Conservation (phyloP, 2,329 filamentous ascomycete genomes). For the Alternaria metachromatica region DNA sequence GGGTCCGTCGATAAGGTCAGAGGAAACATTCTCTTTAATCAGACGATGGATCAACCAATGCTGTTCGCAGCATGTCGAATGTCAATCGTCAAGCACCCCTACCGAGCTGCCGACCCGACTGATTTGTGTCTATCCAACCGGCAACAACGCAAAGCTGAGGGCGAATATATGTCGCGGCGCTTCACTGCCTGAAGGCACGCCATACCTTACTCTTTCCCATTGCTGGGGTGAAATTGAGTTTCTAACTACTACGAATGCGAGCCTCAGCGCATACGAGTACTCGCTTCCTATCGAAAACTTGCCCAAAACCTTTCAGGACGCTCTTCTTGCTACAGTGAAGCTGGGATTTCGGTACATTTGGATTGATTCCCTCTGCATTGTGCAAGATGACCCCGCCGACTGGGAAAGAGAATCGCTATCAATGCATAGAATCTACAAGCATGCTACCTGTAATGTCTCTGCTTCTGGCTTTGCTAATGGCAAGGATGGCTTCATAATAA, state of each 20-base stretch:
- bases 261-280: neutral
- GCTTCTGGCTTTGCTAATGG: neutral
- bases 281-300: neutral
- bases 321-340: neutral
- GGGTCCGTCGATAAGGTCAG: no score
- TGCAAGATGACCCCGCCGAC: neutral
- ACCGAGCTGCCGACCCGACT: neutral
- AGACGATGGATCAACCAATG: no score
- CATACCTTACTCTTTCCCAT: neutral
- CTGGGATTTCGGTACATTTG: neutral
- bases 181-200: neutral
- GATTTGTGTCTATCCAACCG: no score
- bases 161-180: neutral
- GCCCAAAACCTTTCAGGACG: neutral
- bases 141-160: neutral
- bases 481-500: neutral
- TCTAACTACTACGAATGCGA: neutral
- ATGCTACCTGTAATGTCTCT: neutral
- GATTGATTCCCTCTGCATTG: constrained; percentile 1
- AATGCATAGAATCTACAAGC: neutral
- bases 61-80: neutral
- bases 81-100: no score
- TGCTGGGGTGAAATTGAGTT: neutral
- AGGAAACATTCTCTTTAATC: no score
- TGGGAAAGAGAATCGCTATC: neutral